Conservation (phyloP, 768 basidiomycete species). For the Mycena sanguinolenta region DNA sequence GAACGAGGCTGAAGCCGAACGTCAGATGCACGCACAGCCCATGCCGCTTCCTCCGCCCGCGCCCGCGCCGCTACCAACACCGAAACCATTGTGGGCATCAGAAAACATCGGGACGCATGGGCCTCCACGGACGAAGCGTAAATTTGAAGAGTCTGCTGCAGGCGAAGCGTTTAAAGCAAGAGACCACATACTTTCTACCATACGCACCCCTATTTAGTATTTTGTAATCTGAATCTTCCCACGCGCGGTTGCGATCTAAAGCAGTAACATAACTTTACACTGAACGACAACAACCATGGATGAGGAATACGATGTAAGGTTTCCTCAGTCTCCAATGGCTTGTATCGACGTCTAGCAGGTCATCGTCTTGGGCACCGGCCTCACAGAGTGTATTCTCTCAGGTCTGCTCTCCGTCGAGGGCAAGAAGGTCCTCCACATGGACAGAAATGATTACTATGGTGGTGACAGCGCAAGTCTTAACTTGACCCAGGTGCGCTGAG, state of each 20-base stretch:
- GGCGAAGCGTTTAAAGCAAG: constrained; percentile 38
- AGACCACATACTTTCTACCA: neutral
- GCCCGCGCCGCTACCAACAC: constrained; percentile 9
- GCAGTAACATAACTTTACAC: constrained; percentile 19
- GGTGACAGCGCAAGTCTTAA: constrained; percentile 98
- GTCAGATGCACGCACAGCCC: constrained; percentile 40
- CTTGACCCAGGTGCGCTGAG: constrained; percentile 85
- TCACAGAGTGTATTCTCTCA: constrained; percentile 98
- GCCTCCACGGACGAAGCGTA: constrained; percentile 50
- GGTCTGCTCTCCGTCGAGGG: constrained; percentile 99
- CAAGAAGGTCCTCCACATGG: constrained; percentile 99
- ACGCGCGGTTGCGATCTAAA: constrained; percentile 22
- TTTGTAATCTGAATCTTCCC: constrained; percentile 10
- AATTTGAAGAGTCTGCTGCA: constrained; percentile 44
- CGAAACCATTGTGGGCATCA: constrained; percentile 45
- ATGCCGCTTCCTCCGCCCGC: neutral
- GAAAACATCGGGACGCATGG: constrained; percentile 25
- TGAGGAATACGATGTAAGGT: constrained; percentile 95
- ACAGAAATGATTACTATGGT: constrained; percentile 98
- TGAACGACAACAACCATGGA: constrained; percentile 75
- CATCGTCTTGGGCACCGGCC: constrained; percentile 94
- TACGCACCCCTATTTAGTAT: constrained; percentile 22
- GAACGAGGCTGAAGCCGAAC: constrained; percentile 23
- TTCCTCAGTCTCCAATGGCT: constrained; percentile 8
- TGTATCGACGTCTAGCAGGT: constrained; percentile 62